Evolutionary conservation across 1,284 basidiomycete genomes (phyloP), one percentile per base, ranked within the genome.

Genomic region (Ustilago lituana): DNA sequence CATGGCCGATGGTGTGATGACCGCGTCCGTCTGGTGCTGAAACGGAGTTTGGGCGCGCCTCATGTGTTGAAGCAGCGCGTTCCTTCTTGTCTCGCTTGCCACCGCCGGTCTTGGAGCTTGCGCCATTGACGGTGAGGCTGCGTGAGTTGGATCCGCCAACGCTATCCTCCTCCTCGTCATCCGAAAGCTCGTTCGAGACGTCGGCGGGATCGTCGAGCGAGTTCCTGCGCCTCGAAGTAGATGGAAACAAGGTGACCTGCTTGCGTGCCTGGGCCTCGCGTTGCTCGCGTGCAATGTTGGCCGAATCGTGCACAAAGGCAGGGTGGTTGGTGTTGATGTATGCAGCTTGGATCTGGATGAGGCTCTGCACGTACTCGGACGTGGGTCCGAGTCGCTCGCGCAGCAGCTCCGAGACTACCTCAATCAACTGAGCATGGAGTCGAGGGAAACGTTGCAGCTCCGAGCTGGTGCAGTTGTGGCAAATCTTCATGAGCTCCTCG

Each of bases 311-410:
- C n/a, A 93, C 89, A 83, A 94, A 95, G 87, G 80, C 87, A n/a
- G 93, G 93, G 79, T 96, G 93, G 82, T 95, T 96, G 56, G 94
- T 97, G 84, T 98, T 99, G 86, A 99, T 98, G 83, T 99, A 99
- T 11, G 96, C 94, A 1, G 93, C 93, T 84, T 99, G 96, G 56
- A 99, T 99, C 74, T 91, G 88, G 78, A 99, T 98, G 73, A 99
- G 85, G 79, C 92, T 94, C 77, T 94, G 91, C 3, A 95, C 92
- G 82, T 98, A 98, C 38, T 95, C 92, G 1, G 92, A 94, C 0
- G 96, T 97, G 1, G 96, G 96, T 1, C 94, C 94, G 7, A 99
- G 87, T 15, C 96, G 89, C 84, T 98, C 96, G 52, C 94, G 88
- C 37, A 99, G 85, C 14, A 99, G 87, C 78, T 98, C 96, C 0